Conservation (phyloP, 2,329 filamentous ascomycete genomes). For the Furcasterigmium sp. region DNA sequence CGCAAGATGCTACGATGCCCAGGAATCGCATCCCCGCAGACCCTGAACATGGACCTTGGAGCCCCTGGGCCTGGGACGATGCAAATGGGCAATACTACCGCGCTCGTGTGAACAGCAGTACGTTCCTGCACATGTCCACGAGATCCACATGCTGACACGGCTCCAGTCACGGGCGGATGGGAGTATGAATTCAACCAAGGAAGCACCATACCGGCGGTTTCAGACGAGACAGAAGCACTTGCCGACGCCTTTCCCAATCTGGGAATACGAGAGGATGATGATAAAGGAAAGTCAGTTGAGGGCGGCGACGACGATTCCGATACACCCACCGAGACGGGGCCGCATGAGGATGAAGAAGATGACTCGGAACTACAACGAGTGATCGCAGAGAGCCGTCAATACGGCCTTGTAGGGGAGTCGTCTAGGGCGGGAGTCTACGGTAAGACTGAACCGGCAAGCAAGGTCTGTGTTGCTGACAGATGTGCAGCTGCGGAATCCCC, state of each 20-base stretch:
- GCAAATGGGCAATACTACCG: constrained; percentile 21
- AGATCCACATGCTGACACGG: constrained; percentile 1
- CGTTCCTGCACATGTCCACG: background rate
- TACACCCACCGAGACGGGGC: constrained; percentile 1
- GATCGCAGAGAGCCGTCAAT: background rate
- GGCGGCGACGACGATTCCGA: background rate
- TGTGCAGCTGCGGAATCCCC: background rate
- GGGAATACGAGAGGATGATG: background rate
- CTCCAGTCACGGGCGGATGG: constrained; percentile 12
- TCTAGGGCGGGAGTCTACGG: constrained; percentile 1
- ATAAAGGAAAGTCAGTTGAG: no score
- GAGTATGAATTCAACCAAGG: constrained; percentile 14
- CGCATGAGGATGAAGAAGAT: constrained; percentile 2
- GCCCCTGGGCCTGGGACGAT: constrained; percentile 21
- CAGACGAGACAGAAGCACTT: no score
- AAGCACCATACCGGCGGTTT: no score
- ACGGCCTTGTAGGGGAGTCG: background rate
- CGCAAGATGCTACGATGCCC: background rate
- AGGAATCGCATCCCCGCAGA: background rate
- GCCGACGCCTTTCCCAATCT: no score
- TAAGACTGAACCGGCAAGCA: no score
- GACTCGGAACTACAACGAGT: background rate
- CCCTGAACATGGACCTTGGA: constrained; percentile 11
- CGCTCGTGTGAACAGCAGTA: constrained; percentile 22
- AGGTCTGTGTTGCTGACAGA: no score